Percentiles rank a stretch among this genome's conserved stretches.
Conservation (phyloP, 495 filamentous ascomycete species). For the Neurospora tetraspora region DNA sequence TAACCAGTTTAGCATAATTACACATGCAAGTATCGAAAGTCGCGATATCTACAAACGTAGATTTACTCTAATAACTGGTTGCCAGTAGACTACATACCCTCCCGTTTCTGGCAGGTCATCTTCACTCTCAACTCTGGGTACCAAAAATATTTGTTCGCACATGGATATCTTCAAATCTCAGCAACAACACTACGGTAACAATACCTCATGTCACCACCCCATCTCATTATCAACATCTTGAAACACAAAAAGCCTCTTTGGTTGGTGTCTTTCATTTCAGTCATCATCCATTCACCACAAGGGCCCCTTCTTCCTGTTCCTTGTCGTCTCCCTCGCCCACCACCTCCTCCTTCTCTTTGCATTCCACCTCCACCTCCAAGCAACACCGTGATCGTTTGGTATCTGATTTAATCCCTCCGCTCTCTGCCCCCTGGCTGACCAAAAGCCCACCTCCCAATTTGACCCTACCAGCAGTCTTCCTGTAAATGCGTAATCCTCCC, state of each 20-base stretch:
- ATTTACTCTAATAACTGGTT: not conserved
- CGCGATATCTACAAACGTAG: not conserved
- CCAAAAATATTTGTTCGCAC: not conserved
- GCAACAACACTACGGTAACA: not conserved
- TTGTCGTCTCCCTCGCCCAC: not conserved
- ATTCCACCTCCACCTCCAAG: not conserved
- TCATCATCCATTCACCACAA: not conserved
- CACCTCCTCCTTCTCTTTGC: not conserved
- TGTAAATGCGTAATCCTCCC: not conserved
- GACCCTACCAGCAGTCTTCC: not conserved
- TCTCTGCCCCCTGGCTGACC: not conserved
- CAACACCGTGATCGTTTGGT: not conserved
- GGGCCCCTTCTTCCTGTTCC: not conserved
- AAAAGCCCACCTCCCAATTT: not conserved
- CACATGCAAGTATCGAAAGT: not conserved
- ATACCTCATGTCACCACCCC: not conserved
- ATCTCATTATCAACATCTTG: not conserved
- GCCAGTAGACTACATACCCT: not conserved
- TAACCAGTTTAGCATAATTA: not conserved
- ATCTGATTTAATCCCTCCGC: not conserved
- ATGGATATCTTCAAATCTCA: not conserved
- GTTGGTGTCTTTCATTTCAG: not conserved
- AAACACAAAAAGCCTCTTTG: not conserved
- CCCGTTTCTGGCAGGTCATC: not conserved
- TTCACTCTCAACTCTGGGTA: not conserved